Conservation (phyloP, 495 filamentous ascomycete genomes). For the Xylaria acuta region DNA sequence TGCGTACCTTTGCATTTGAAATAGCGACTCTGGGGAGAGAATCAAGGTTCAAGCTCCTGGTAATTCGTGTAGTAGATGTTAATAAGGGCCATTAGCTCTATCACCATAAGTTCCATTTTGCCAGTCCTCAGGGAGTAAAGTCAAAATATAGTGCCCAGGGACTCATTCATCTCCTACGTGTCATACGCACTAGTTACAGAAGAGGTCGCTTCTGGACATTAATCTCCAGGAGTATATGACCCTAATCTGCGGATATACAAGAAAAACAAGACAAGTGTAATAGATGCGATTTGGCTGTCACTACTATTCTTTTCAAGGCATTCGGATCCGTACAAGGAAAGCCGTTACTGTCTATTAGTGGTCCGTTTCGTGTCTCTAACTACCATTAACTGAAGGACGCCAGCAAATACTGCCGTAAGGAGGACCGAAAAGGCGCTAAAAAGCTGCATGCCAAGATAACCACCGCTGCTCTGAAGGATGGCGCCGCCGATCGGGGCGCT, state of each 20-base stretch:
- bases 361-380: background rate
- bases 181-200: background rate
- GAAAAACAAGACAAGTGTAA: background rate
- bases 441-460: constrained; percentile 34
- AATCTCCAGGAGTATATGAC: background rate
- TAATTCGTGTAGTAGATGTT: background rate
- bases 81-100: background rate
- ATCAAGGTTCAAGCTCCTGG: too few species aligned
- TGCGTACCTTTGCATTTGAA: background rate
- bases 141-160: background rate
- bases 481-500: constrained; percentile 74
- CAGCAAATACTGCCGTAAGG: constrained; percentile 24
- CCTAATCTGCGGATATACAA: background rate
- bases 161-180: background rate
- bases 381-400: constrained; percentile 15
- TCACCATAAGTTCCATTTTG: too few species aligned
- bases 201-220: too few species aligned
- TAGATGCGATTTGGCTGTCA: background rate
- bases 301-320: background rate
- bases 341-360: background rate
- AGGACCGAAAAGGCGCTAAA: constrained; percentile 30
- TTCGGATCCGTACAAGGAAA: background rate
- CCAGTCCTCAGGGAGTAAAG: too few species aligned
- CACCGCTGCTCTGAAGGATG: constrained; percentile 30
- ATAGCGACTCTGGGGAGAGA: background rate